Evolutionary conservation across 2,329 filamentous ascomycete genomes (phyloP).

Genomic region (Hypoxylon sp.): DNA sequence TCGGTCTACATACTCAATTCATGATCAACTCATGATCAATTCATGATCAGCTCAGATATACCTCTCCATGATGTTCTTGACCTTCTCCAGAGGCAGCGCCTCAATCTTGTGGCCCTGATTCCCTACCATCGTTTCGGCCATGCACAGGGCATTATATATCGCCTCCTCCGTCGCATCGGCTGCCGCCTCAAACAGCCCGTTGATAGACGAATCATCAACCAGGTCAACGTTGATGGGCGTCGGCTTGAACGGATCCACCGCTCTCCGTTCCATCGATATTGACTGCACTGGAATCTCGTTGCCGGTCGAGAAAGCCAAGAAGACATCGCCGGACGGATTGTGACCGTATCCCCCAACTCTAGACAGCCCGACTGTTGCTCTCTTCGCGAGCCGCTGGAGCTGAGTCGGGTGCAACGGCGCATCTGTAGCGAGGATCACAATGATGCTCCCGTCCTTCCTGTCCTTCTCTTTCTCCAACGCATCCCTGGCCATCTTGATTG

Average conservation of each 20-base stretch:
- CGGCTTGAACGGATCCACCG: slow-evolving; percentile 53
- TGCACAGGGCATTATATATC: slow-evolving; percentile 70
- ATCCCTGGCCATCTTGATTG: slow-evolving; percentile 43
- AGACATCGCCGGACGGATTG: slow-evolving; percentile 71
- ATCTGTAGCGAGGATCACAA: slow-evolving; percentile 67
- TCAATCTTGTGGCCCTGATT: slow-evolving; percentile 58
- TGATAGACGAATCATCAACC: slow-evolving; percentile 66
- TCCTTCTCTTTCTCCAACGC: slow-evolving; percentile 51
- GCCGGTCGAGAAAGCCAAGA: slow-evolving; percentile 71
- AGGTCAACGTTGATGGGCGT: slow-evolving; percentile 51
- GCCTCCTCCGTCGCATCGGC: slow-evolving; percentile 71
- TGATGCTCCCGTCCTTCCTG: slow-evolving; percentile 68
- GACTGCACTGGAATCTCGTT: slow-evolving; percentile 58
- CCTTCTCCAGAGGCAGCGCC: slow-evolving; percentile 56
- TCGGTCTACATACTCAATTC: no score
- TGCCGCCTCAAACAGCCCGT: slow-evolving; percentile 67
- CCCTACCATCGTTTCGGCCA: slow-evolving; percentile 66
- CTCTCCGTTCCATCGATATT: slow-evolving; percentile 41
- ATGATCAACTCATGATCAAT: no score
- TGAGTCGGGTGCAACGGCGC: slow-evolving; percentile 66
- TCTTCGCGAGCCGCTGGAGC: slow-evolving; percentile 64
- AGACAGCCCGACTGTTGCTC: slow-evolving; percentile 67
- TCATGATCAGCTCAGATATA: slow-evolving; percentile 37
- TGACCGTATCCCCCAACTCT: slow-evolving; percentile 68
- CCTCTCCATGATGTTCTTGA: slow-evolving; percentile 56